A percentile compares a stretch with the other conserved stretches of the same genome.
These are phyloP conservation scores for Tolypocladium amazonense DNA, from an alignment of 2,329 filamentous ascomycete genomes.

Conservation along the genomic window DNA sequence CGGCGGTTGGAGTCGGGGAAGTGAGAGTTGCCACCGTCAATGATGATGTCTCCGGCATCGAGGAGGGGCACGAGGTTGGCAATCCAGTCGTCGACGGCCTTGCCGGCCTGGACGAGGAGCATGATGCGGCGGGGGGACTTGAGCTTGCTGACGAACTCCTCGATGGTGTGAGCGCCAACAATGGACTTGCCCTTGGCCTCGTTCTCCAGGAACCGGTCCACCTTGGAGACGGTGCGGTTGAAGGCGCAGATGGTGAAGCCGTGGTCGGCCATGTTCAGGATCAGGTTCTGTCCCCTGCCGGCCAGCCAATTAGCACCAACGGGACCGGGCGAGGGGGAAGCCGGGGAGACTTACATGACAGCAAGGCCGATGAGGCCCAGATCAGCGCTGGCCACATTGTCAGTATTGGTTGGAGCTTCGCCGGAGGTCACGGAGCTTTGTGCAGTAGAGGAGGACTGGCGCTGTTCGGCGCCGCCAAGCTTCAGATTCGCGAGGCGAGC, in stretches of 20 bases:
- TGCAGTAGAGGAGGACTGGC: conserved; percentile 15
- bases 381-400: conserved; percentile 60
- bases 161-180: conserved; percentile 81
- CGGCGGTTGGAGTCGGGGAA: conserved; percentile 98
- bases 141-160: conserved; percentile 94
- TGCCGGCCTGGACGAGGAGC: conserved; percentile 97
- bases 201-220: conserved; percentile 86
- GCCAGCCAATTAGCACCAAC: conserved; percentile 4
- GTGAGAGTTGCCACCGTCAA: conserved; percentile 96
- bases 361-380: conserved; percentile 87
- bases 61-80: conserved; percentile 81
- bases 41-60: conserved; percentile 91
- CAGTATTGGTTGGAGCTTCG: conserved; percentile 37
- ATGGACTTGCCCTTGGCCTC: conserved; percentile 94
- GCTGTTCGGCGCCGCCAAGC: conserved; percentile 50
- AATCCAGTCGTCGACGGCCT: conserved; percentile 98
- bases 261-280: conserved; percentile 81
- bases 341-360: conserved; percentile 60
- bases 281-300: conserved; percentile 67
- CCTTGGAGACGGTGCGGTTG: conserved; percentile 98
- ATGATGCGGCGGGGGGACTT: conserved; percentile 96
- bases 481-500: conserved; percentile 65
- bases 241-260: conserved; percentile 96
- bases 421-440: conserved; percentile 10
- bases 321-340: conserved; percentile 2